Base-by-base conservation (phyloP, 2,329 filamentous ascomycete genomes). In the Colletotrichum navitas region DNA sequence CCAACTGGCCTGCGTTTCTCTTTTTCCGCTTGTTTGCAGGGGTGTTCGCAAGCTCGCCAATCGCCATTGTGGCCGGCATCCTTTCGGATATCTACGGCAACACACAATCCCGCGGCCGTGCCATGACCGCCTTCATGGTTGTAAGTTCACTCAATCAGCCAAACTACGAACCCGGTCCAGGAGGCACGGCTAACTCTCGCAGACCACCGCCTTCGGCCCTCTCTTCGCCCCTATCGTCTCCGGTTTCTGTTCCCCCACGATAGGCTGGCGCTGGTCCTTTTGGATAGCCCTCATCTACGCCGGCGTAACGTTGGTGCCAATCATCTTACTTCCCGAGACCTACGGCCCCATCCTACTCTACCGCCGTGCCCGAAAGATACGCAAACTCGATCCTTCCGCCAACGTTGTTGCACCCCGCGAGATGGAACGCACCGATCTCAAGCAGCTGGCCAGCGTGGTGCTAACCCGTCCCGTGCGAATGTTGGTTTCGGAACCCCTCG, bases 401-500 rank as follows among this genome's bases (percentile, higher is more conserved):
- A 77, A 84, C 71, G 86, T 90, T 63, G 82, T 89, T 63, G 88
- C 92, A 1, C 87, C 89, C 0, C 85, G 89, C 61, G 91, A 94
- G 77, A 80, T 93, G 29, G 89, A 93, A 76, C 83, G 85, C 63
- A 85, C 85, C 55, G 80, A 90, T 69, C 63, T 88, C 52, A 84
- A 81, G 45, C 87, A 92, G 74, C 85, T 93, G 63, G 79, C 90
- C n/a, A 89, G 87, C 1, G 88, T 92, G n/a, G 91, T 94, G 0
- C 82, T 95, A 47, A 91, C 90, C 1, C 84, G 93, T 0, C 93
- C 93, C 0, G 80, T 94, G 7, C 86, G 91, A 34, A 95, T 95
- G 93, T 83, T 92, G 41, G 55, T 88, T 62, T 90, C 87, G 54
- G 93, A 96, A 77, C 90, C 91, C 60, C 92, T 95, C 61, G 92